Conservation (phyloP, 495 filamentous ascomycete species). For the Neurospora sp. region DNA sequence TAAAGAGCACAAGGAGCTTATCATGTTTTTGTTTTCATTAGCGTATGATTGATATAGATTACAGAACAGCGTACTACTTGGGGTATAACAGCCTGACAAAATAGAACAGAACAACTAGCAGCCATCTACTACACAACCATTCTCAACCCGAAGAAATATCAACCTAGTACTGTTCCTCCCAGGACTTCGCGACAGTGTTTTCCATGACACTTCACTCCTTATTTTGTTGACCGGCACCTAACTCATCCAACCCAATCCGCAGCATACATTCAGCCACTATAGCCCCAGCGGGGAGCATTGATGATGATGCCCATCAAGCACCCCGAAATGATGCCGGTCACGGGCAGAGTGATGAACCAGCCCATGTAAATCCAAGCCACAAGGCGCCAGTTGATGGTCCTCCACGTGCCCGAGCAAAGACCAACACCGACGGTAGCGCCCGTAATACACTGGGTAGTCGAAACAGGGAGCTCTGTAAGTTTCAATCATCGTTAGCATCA, state of each 20-base stretch:
- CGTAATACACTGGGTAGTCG: conserved; percentile 52
- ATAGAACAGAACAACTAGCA: background rate
- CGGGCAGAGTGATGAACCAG: conserved; percentile 50
- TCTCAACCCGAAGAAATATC: background rate
- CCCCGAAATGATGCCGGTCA: conserved; percentile 45
- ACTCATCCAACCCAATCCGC: background rate
- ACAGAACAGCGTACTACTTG: background rate
- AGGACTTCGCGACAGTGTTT: background rate
- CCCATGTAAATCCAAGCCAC: conserved; percentile 45
- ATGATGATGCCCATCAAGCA: conserved; percentile 47
- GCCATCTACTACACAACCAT: background rate
- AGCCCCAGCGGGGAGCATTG: conserved; percentile 39
- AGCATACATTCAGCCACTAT: background rate
- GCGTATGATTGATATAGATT: background rate
- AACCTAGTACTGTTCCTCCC: background rate
- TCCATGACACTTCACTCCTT: background rate
- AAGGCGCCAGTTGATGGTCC: conserved; percentile 51
- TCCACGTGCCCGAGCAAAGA: conserved; percentile 45
- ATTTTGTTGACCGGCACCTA: background rate
- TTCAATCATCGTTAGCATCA: background rate
- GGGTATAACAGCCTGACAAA: background rate
- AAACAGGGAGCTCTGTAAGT: conserved; percentile 38
- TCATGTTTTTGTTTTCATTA: background rate
- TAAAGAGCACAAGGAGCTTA: background rate
- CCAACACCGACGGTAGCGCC: conserved; percentile 54